Evolutionary conservation across 169 alveolate species (phyloP).

Genomic region (Eimeria praecox): DNA sequence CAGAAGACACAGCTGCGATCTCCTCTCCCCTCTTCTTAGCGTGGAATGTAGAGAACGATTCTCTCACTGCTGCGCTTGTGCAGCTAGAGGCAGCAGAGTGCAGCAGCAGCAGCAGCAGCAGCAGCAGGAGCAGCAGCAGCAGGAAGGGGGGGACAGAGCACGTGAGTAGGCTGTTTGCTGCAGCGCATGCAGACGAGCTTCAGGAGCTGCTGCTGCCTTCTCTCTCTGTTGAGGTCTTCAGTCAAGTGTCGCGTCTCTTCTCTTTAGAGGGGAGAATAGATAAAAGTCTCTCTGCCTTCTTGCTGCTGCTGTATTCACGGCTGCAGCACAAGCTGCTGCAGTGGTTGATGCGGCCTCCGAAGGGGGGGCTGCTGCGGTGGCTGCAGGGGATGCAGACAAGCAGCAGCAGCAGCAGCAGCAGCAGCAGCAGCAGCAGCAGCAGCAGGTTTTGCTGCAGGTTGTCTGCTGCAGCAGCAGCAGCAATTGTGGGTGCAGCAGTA

Average conservation of each 20-base stretch:
- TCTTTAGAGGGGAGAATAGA: slow-evolving; percentile 9
- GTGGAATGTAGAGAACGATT: not conserved
- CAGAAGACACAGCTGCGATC: not conserved
- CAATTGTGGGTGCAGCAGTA: slow-evolving; percentile 17
- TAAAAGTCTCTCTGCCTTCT: not conserved
- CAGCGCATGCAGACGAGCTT: slow-evolving; percentile 40
- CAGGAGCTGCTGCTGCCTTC: slow-evolving; percentile 64
- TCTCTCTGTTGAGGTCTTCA: slow-evolving; percentile 46
- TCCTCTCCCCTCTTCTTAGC: slow-evolving; percentile 23
- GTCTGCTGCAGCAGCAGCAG: slow-evolving; percentile 25
- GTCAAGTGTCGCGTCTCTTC: slow-evolving; percentile 60
- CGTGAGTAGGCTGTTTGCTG: not conserved
- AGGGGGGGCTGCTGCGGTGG: slow-evolving; percentile 16
- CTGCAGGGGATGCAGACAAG: not conserved
- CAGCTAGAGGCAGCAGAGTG: slow-evolving; percentile 25
- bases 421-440: slow-evolving; percentile 30
- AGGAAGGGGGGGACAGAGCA: not conserved
- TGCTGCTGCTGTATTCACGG: slow-evolving; percentile 25
- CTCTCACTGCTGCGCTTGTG: slow-evolving; percentile 36
- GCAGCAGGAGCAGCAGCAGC: slow-evolving; percentile 4
- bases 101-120: slow-evolving; percentile 15
- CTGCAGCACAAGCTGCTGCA: slow-evolving; percentile 54
- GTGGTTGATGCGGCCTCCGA: slow-evolving; percentile 56
- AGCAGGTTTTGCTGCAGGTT: slow-evolving; percentile 17
- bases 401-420: slow-evolving; percentile 31